Evolutionary conservation across 768 basidiomycete species (phyloP).

Genomic region (Lentinula lateritia): DNA sequence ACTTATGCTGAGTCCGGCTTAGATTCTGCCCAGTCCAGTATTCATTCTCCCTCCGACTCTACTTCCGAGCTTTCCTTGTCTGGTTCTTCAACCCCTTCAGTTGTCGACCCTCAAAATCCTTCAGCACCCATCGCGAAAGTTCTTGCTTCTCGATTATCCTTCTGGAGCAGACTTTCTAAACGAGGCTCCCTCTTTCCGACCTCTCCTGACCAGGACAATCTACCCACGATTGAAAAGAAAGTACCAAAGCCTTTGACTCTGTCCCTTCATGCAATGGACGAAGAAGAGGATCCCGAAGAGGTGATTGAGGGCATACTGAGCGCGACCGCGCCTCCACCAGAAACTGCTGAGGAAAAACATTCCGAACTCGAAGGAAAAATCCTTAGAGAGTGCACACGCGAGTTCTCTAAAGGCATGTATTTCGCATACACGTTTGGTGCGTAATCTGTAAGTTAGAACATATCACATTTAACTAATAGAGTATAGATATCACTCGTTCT

Average conservation of each 20-base stretch:
- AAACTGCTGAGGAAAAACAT: slow-evolving; percentile 59
- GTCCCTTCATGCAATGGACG: slow-evolving; percentile 35
- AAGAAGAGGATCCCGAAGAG: slow-evolving; percentile 39
- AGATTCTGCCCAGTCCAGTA: slow-evolving; percentile 15
- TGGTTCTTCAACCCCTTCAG: slow-evolving; percentile 50
- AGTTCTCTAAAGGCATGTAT: slow-evolving; percentile 83
- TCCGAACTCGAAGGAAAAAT: slow-evolving; percentile 81
- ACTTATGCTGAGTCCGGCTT: slow-evolving; percentile 16
- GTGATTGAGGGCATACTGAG: slow-evolving; percentile 55
- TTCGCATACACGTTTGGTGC: slow-evolving; percentile 83
- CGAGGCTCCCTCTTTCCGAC: slow-evolving; percentile 25
- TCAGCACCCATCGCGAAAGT: slow-evolving; percentile 55
- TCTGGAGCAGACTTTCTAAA: slow-evolving; percentile 64
- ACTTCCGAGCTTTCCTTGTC: slow-evolving; percentile 41
- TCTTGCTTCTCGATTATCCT: slow-evolving; percentile 62
- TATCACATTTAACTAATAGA: background rate
- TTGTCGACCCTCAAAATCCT: slow-evolving; percentile 34
- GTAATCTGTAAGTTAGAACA: slow-evolving; percentile 9
- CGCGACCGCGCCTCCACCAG: slow-evolving; percentile 57
- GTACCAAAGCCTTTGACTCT: background rate
- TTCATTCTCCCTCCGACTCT: slow-evolving; percentile 17
- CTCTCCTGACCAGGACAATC: background rate
- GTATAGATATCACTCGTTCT: slow-evolving; percentile 74
- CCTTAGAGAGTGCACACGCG: slow-evolving; percentile 68
- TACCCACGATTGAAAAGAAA: background rate